Evolutionary conservation across 2,329 filamentous ascomycete species (phyloP).

Genomic region (Exophiala lecanii-corni): DNA sequence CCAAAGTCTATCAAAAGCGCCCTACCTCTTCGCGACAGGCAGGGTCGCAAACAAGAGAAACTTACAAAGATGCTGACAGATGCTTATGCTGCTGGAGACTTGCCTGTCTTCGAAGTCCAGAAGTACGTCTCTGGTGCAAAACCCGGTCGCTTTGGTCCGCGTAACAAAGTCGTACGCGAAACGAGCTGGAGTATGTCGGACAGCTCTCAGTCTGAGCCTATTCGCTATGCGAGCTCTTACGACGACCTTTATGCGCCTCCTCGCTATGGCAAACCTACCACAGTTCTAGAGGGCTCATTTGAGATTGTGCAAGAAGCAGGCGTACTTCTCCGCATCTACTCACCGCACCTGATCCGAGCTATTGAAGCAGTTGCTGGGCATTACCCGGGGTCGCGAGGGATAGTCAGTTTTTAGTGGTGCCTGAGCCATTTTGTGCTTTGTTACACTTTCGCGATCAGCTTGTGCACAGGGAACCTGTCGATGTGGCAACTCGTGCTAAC

Average conservation of each 20-base stretch:
- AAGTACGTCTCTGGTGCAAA: background rate
- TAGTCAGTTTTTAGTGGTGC: background rate
- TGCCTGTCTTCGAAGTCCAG: background rate
- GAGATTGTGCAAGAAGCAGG: background rate
- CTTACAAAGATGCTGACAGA: background rate
- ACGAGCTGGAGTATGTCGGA: background rate
- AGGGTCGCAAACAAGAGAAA: background rate
- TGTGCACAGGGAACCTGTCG: background rate
- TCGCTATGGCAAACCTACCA: background rate
- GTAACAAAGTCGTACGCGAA: background rate
- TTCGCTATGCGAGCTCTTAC: background rate
- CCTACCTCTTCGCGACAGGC: background rate
- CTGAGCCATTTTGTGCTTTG: constrained; percentile 1
- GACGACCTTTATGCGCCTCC: background rate
- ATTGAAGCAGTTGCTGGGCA: background rate
- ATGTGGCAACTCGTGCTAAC: background rate
- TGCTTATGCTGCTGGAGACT: background rate
- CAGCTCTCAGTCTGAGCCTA: background rate
- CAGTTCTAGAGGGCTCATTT: background rate
- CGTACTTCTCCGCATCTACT: background rate
- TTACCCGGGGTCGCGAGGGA: background rate
- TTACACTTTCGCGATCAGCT: background rate
- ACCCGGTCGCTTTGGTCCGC: background rate
- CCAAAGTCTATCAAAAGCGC: background rate
- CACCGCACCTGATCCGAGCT: background rate